Base-by-base conservation (phyloP, 2,329 filamentous ascomycete genomes). In the Sarocladium brachiariae region DNA sequence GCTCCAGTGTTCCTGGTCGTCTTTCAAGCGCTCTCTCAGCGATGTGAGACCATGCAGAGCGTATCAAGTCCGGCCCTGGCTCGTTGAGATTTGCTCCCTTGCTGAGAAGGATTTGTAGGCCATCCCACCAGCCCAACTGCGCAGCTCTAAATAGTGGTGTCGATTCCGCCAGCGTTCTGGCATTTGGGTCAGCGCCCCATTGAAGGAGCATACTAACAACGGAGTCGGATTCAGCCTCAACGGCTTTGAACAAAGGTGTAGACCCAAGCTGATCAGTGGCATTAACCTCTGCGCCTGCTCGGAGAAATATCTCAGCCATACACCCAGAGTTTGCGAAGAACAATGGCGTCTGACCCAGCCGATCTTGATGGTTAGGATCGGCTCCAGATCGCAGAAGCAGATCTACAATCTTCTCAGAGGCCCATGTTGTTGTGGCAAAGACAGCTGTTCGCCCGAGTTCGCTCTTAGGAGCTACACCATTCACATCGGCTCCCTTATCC, bases 161-260 rank as follows among this genome's bases (percentile, higher is more conserved):
- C 39, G 4, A 16, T 8, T n/a, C 21, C 4, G 4, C 21, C 39
- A 21, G n/a, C 11, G 39, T 27, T 10, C 39, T 19, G 21, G 18
- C 18, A 25, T 25, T 27, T 4, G 39, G 21, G 14, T 27, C 14
- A 3, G 39, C 39, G 6, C 24, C 39, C 21, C 13, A 30, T 18
- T 13, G 19, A 4, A 45, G 13, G n/a, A 45, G 39, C 8, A 19
- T 30, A 4, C 9, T 19, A 14, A 45, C 9, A n/a, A 25, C 4
- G 25, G 39, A n/a, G 21, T n/a, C 39, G 8, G 11, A n/a, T n/a
- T 25, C 21, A 18, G 9, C 13, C 13, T 7, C 21, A 25, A n/a
- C 34, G 13, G 49, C 49, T 5, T 27, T 21, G 3, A 33, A 14
- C 18, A 50, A 25, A 5, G 49, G 59, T 64, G 31, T 58, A 63